Evolutionary conservation across 2,329 filamentous ascomycete species (phyloP).

Genomic region (Aspergillus intermedius): DNA sequence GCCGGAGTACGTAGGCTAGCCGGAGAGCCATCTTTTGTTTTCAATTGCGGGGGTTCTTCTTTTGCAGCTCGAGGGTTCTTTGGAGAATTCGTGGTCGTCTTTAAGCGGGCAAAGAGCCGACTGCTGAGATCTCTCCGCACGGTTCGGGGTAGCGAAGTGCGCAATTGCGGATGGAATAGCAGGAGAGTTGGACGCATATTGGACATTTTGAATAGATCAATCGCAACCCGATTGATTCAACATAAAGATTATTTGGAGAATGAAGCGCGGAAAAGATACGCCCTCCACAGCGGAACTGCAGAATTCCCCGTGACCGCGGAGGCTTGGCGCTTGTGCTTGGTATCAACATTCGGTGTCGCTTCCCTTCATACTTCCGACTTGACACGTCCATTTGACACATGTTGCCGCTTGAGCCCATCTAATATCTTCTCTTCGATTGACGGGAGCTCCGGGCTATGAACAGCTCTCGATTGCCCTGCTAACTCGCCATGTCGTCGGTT

Average conservation of each 20-base stretch:
- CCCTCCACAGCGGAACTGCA: too few species aligned
- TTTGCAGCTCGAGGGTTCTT: slow-evolving; percentile 17
- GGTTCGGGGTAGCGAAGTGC: slow-evolving; percentile 18
- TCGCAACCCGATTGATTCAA: background rate
- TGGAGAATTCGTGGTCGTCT: slow-evolving; percentile 21
- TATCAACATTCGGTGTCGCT: background rate
- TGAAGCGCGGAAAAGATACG: too few species aligned
- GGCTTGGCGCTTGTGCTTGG: too few species aligned
- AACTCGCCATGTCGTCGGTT: slow-evolving; percentile 20
- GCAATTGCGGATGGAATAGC: slow-evolving; percentile 25
- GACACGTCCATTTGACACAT: background rate
- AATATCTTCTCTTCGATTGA: background rate
- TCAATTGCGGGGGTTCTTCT: slow-evolving; percentile 12
- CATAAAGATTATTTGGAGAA: background rate
- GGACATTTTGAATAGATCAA: background rate
- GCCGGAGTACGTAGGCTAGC: slow-evolving; percentile 10
- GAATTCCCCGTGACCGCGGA: too few species aligned
- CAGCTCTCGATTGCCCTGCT: background rate
- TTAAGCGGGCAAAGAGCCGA: slow-evolving; percentile 21
- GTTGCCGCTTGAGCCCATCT: background rate
- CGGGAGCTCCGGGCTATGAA: slow-evolving; percentile 2
- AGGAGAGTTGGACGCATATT: slow-evolving; percentile 9
- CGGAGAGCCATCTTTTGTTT: slow-evolving; percentile 14
- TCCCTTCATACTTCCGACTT: too few species aligned
- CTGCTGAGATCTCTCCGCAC: slow-evolving; percentile 20